Evolutionary conservation across 2,329 filamentous ascomycete species (phyloP).

Genomic region (Lecanicillium sp.): DNA sequence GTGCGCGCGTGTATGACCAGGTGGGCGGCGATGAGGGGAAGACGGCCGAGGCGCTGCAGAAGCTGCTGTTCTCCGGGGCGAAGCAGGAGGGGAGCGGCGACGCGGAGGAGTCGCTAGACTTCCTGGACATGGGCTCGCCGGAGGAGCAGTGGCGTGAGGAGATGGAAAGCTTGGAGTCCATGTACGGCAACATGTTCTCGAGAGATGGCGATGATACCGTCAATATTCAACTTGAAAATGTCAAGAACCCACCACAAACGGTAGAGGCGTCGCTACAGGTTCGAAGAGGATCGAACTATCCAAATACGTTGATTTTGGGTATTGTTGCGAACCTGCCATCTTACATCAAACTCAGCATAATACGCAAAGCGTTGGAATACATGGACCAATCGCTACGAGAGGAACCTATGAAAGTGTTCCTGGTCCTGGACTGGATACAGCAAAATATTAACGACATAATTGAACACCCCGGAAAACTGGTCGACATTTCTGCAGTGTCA

Average conservation of each 20-base stretch:
- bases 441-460: slow-evolving; percentile 77
- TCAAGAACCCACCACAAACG: slow-evolving; percentile 45
- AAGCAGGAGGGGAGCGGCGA: slow-evolving; percentile 21
- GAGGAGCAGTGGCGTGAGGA: slow-evolving; percentile 79
- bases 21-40: slow-evolving; percentile 65
- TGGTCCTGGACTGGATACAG: slow-evolving; percentile 86
- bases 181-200: slow-evolving; percentile 70
- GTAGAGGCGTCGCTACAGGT: slow-evolving; percentile 58
- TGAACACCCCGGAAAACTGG: slow-evolving; percentile 73
- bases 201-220: slow-evolving; percentile 58
- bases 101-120: slow-evolving; percentile 38
- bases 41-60: slow-evolving; percentile 75
- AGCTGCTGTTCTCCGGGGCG: slow-evolving; percentile 28
- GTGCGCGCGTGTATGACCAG: slow-evolving; percentile 68
- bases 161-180: slow-evolving; percentile 73
- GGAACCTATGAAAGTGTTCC: slow-evolving; percentile 85
- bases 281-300: slow-evolving; percentile 69
- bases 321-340: slow-evolving; percentile 70
- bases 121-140: slow-evolving; percentile 43
- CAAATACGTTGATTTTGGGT: slow-evolving; percentile 61
- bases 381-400: slow-evolving; percentile 66
- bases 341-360: slow-evolving; percentile 86
- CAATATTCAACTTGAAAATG: slow-evolving; percentile 58
- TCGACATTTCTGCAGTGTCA: slow-evolving; percentile 76
- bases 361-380: slow-evolving; percentile 68